Evolutionary conservation across 805 yeast species (phyloP).

Genomic region (Starmerella stellata): DNA sequence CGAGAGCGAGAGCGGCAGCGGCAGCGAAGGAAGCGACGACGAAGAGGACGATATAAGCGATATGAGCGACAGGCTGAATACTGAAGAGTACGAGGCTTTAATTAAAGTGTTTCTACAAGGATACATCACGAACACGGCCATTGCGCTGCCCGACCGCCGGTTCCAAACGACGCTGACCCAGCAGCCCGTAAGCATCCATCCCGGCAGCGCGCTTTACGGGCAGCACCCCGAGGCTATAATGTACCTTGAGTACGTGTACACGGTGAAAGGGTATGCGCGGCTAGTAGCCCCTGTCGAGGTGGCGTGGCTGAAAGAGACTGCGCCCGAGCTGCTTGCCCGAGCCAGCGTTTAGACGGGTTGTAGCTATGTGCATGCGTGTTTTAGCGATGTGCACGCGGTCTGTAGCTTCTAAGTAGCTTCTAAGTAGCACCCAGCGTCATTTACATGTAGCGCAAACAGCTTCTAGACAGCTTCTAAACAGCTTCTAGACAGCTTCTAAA

Average conservation of each 20-base stretch:
- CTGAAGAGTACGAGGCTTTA: slow-evolving; percentile 36
- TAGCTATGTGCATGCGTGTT: too few species aligned
- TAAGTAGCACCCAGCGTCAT: too few species aligned
- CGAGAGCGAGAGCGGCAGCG: background rate
- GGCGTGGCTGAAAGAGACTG: slow-evolving; percentile 40
- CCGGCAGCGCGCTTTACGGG: slow-evolving; percentile 77
- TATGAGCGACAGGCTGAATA: slow-evolving; percentile 16
- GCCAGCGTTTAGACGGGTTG: slow-evolving; percentile 1
- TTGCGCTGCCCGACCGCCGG: slow-evolving; percentile 87
- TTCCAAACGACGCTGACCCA: slow-evolving; percentile 66
- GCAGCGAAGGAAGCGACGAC: slow-evolving; percentile 22
- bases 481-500: too few species aligned
- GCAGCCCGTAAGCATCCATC: slow-evolving; percentile 74
- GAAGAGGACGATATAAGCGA: slow-evolving; percentile 14
- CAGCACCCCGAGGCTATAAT: slow-evolving; percentile 65
- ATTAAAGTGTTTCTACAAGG: slow-evolving; percentile 72
- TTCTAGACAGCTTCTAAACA: too few species aligned
- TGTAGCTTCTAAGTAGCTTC: too few species aligned
- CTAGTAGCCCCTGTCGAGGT: slow-evolving; percentile 66
- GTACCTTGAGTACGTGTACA: slow-evolving; percentile 87
- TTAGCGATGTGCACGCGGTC: too few species aligned
- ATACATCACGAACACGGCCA: slow-evolving; percentile 71
- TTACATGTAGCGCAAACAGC: too few species aligned
- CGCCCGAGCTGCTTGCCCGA: slow-evolving; percentile 15
- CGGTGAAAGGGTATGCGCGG: slow-evolving; percentile 84